Evolutionary conservation across 1,284 basidiomycete species (phyloP).

Genomic region (Trametes versicolor): DNA sequence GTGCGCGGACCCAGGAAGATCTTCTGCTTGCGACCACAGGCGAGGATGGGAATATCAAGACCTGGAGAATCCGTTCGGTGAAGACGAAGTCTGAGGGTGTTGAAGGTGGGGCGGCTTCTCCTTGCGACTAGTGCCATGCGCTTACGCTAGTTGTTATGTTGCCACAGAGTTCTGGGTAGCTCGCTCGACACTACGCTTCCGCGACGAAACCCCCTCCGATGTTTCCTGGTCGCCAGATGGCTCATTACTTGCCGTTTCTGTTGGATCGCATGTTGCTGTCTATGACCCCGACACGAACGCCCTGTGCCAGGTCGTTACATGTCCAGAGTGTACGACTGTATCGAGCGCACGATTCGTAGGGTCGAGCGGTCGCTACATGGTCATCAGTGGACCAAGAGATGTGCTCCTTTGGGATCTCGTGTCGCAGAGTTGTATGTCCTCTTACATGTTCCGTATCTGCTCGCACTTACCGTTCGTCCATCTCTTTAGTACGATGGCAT

Average conservation of each 20-base stretch:
- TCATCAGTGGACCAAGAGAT: slow-evolving; percentile 59
- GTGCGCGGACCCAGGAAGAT: slow-evolving; percentile 40
- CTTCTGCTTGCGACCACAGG: slow-evolving; percentile 71
- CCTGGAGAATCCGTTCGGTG: slow-evolving; percentile 68
- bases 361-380: slow-evolving; percentile 67
- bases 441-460: slow-evolving; percentile 5
- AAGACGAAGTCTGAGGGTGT: slow-evolving; percentile 53
- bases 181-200: slow-evolving; percentile 77
- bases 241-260: slow-evolving; percentile 84
- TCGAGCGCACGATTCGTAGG: slow-evolving; percentile 73
- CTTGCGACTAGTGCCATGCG: slow-evolving; percentile 3
- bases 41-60: slow-evolving; percentile 74
- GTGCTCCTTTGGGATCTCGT: slow-evolving; percentile 87
- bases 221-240: slow-evolving; percentile 88
- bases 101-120: slow-evolving; percentile 56
- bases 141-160: neutral
- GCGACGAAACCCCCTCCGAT: slow-evolving; percentile 70
- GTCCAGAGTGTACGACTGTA: slow-evolving; percentile 59
- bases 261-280: slow-evolving; percentile 76
- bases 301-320: slow-evolving; percentile 72
- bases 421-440: slow-evolving; percentile 52
- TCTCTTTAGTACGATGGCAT: slow-evolving; percentile 66
- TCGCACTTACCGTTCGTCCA: slow-evolving; percentile 11
- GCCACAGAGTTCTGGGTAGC: slow-evolving; percentile 79
- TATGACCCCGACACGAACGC: slow-evolving; percentile 80